phyloP scores from a whole-genome alignment of 345 rosid genomes.

The Lepidium didymum region DNA sequence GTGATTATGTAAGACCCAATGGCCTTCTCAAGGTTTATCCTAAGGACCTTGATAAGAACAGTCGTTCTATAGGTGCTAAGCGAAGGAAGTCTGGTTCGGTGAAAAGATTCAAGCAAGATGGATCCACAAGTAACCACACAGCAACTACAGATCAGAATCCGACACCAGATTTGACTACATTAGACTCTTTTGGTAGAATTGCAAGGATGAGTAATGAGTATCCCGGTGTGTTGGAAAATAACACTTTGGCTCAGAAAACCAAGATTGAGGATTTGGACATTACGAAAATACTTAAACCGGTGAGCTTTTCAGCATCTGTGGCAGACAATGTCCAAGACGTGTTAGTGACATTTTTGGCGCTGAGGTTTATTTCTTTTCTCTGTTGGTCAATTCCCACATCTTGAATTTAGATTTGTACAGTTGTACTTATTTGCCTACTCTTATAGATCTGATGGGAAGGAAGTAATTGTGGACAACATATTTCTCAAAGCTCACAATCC shows the following conservation, averaged over 20 bases:
- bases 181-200: constrained; percentile 39
- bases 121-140: constrained; percentile 27
- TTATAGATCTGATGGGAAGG: constrained; percentile 83
- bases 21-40: constrained; percentile 44
- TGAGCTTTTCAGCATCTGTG: constrained; percentile 59
- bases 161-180: constrained; percentile 30
- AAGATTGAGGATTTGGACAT: constrained; percentile 42
- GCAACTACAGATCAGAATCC: constrained; percentile 28
- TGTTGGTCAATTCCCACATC: not conserved
- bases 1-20: constrained; percentile 32
- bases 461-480: constrained; percentile 75
- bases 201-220: constrained; percentile 39
- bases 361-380: constrained; percentile 52
- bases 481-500: constrained; percentile 85
- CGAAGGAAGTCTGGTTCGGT: constrained; percentile 93
- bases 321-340: constrained; percentile 59
- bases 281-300: constrained; percentile 63
- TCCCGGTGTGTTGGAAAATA: constrained; percentile 28
- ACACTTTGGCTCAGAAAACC: constrained; percentile 32
- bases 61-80: constrained; percentile 68
- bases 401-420: not conserved
- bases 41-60: constrained; percentile 41
- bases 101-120: constrained; percentile 85
- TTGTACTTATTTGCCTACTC: not conserved
- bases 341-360: constrained; percentile 59